Conservation (phyloP, 2,329 filamentous ascomycete genomes). For the Xylariaceae sp. region DNA sequence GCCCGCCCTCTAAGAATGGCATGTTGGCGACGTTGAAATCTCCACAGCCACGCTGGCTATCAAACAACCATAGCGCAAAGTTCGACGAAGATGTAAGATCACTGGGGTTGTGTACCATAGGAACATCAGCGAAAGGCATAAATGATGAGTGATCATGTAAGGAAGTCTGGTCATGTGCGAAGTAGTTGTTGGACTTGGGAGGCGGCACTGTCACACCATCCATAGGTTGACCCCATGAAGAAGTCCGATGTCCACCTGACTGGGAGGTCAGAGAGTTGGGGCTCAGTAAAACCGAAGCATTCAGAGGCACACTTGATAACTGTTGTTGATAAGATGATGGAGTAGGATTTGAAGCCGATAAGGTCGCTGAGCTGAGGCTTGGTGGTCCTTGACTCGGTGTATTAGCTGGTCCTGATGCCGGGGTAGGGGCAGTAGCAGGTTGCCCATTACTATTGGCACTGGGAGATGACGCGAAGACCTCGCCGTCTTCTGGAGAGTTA, state of each 20-base stretch:
- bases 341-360: constrained; percentile 4
- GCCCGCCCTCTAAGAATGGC: constrained; percentile 46
- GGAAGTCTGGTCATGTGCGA: constrained; percentile 21
- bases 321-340: constrained; percentile 20
- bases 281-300: constrained; percentile 43
- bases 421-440: neutral
- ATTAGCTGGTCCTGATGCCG: constrained; percentile 1
- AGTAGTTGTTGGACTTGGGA: constrained; percentile 34
- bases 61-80: constrained; percentile 51
- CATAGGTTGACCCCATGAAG: constrained; percentile 32
- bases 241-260: constrained; percentile 23
- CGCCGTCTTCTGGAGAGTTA: constrained; percentile 14
- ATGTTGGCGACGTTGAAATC: constrained; percentile 42
- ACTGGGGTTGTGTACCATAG: constrained; percentile 32
- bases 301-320: constrained; percentile 37
- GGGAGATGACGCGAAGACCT: constrained; percentile 26
- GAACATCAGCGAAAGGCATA: constrained; percentile 32
- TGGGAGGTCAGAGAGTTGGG: constrained; percentile 34
- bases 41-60: constrained; percentile 38
- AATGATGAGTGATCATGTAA: constrained; percentile 33
- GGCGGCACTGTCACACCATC: constrained; percentile 36
- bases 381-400: neutral
- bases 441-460: constrained; percentile 16
- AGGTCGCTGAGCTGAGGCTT: neutral
- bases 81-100: constrained; percentile 36